Evolutionary conservation across 2,329 filamentous ascomycete genomes (phyloP), one percentile per base, ranked within the genome.

Genomic region (Stachybotrys elegans): DNA sequence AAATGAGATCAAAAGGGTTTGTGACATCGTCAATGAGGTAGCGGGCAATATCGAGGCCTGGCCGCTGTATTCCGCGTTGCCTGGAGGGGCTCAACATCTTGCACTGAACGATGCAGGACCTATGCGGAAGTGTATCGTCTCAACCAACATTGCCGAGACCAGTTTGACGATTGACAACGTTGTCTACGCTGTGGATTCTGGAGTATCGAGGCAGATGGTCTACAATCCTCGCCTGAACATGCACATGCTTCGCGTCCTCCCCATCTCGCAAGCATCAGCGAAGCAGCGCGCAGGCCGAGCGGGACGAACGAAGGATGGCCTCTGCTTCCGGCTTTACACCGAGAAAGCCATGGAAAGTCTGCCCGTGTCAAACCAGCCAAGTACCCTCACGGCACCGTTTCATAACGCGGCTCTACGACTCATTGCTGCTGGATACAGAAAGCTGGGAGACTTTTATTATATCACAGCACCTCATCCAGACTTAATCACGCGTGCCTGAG

Each of bases 221-320:
- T 46, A 37, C 32, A 44, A 47, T 22, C 48, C 48, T 7, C 44
- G 43, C 22, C 42, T 47, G 14, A 14, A 36, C 23, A 22, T 49
- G 34, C 17, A 40, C 9, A 37, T 37, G 31, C 46, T 48, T 13
- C 13, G 12, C 11, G 6, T 43, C 6, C 22, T 14, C 20, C 46
- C 44, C 22, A 51, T 51, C 22, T 48, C 48, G 6, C 40, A 48
- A 32, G 48, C 48, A 38, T 43, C 43, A 27, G 48, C 48, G 6
- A 47, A 27, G 4, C 48, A 47, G 31, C 43, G 46, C n/a, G 22
- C 39, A 16, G 40, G 43, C 20, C 47, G 49, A 13, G 49, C 47
- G 13, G 47, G 49, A 16, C 36, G 47, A 16, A 51, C 43, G 6
- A 29, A 27, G 22, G 19, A 32, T 14, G 49, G 49, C n/a, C 22